phyloP scores from a whole-genome alignment of 805 yeast genomes.

The Candida xiaguanensis region DNA sequence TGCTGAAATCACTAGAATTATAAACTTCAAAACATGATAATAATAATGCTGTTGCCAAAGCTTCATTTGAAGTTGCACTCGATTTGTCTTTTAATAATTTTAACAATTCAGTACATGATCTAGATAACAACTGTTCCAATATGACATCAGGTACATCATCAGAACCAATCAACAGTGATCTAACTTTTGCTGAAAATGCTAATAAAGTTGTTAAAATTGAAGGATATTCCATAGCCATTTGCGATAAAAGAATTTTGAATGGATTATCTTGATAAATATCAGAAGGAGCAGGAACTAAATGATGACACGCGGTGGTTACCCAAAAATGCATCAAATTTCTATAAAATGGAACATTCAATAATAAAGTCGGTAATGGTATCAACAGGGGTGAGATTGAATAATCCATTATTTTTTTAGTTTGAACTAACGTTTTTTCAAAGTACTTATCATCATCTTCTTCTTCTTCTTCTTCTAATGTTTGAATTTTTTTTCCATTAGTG shows the following conservation, averaged over 20 bases:
- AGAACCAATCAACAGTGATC: constrained; percentile 21
- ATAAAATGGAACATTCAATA: constrained; percentile 57
- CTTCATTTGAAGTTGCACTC: constrained; percentile 60
- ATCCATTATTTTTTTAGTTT: constrained; percentile 10
- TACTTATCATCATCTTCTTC: constrained; percentile 7
- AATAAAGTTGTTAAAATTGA: constrained; percentile 55
- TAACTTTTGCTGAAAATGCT: constrained; percentile 36
- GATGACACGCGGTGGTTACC: constrained; percentile 54
- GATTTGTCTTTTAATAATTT: constrained; percentile 45
- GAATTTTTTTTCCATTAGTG: too few species aligned
- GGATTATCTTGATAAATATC: constrained; percentile 58
- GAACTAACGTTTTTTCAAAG: background rate
- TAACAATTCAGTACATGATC: constrained; percentile 57
- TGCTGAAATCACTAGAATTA: constrained; percentile 41
- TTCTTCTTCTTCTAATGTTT: constrained; percentile 3
- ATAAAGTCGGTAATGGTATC: constrained; percentile 56
- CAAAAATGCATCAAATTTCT: constrained; percentile 61
- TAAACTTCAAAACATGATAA: constrained; percentile 53
- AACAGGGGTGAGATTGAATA: constrained; percentile 30
- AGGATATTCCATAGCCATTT: constrained; percentile 59
- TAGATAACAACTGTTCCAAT: constrained; percentile 49
- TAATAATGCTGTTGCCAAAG: constrained; percentile 59
- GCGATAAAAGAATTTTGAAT: constrained; percentile 60
- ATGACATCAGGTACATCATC: constrained; percentile 34
- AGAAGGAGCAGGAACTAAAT: constrained; percentile 65